A percentile compares a stretch with the other conserved stretches of the same genome.
Evolutionary conservation across 169 alveolate species (phyloP).

Genomic region (Eimeria praecox): DNA sequence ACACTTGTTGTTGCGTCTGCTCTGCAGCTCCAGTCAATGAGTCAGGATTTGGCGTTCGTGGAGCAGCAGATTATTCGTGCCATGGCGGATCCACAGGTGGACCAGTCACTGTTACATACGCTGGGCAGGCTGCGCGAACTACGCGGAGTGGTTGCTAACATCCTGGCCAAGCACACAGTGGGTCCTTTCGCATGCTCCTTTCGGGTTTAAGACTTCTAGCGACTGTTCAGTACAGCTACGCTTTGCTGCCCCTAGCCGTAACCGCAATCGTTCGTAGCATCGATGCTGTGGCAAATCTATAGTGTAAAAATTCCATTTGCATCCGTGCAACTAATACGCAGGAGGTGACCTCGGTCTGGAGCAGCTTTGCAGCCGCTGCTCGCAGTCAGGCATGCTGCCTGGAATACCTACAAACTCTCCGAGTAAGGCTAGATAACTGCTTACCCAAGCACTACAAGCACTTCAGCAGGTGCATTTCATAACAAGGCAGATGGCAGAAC

Average conservation of each 20-base stretch:
- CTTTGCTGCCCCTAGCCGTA: neutral
- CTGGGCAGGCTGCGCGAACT: slow-evolving; percentile 34
- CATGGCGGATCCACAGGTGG: slow-evolving; percentile 40
- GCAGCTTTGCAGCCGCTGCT: slow-evolving; percentile 52
- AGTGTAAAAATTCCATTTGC: neutral
- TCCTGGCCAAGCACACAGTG: slow-evolving; percentile 59
- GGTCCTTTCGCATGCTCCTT: neutral
- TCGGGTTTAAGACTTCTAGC: neutral
- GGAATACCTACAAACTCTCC: slow-evolving; percentile 38
- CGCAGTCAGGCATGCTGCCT: slow-evolving; percentile 60
- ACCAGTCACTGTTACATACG: slow-evolving; percentile 43
- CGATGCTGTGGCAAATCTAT: neutral
- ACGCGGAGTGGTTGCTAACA: slow-evolving; percentile 38
- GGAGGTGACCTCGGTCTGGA: slow-evolving; percentile 69
- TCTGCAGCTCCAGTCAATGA: slow-evolving; percentile 43
- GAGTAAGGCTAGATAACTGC: neutral
- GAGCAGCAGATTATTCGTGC: slow-evolving; percentile 61
- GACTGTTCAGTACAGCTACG: neutral
- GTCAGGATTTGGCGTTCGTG: slow-evolving; percentile 73
- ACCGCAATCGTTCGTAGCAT: neutral
- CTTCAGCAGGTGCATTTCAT: neutral
- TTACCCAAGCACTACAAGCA: neutral
- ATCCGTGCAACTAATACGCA: slow-evolving; percentile 35
- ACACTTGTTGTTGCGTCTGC: neutral
- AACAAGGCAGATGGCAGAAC: neutral